A percentile compares a stretch with the other conserved stretches of the same genome.
Evolutionary conservation across 768 basidiomycete genomes (phyloP).

Genomic region (Lentinula lateritia): DNA sequence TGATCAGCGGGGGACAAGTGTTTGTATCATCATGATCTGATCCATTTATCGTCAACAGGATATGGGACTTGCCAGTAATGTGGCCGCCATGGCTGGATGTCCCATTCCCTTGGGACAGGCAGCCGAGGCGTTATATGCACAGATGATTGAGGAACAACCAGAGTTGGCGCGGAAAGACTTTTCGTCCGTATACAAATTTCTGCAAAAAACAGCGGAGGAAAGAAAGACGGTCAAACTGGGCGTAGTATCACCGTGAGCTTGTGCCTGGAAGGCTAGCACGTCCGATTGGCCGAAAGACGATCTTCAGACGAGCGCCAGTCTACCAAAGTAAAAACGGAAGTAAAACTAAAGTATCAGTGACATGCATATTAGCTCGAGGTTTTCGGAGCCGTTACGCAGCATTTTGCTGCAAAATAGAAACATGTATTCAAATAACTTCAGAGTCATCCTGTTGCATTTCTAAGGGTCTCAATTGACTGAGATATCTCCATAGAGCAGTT

Average conservation of each 20-base stretch:
- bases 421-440: not conserved
- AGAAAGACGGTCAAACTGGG: not conserved
- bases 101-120: constrained; percentile 63
- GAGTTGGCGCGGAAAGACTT: constrained; percentile 72
- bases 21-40: constrained; percentile 3
- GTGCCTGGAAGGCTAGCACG: not conserved
- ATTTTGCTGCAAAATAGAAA: not conserved
- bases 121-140: constrained; percentile 58
- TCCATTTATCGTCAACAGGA: constrained; percentile 44
- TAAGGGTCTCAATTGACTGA: not conserved
- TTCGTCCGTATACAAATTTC: constrained; percentile 70
- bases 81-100: constrained; percentile 43
- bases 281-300: not conserved
- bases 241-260: not conserved
- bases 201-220: constrained; percentile 25
- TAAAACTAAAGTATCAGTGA: not conserved
- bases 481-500: not conserved
- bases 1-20: not conserved
- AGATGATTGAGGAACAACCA: constrained; percentile 46
- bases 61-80: constrained; percentile 72
- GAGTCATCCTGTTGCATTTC: not conserved
- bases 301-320: not conserved
- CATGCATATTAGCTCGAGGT: not conserved
- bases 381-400: not conserved
- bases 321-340: constrained; percentile 4